A percentile compares a stretch with the other conserved stretches of the same genome.
phyloP scores from a whole-genome alignment of 106 monocot species.

The Acorus calamus region DNA sequence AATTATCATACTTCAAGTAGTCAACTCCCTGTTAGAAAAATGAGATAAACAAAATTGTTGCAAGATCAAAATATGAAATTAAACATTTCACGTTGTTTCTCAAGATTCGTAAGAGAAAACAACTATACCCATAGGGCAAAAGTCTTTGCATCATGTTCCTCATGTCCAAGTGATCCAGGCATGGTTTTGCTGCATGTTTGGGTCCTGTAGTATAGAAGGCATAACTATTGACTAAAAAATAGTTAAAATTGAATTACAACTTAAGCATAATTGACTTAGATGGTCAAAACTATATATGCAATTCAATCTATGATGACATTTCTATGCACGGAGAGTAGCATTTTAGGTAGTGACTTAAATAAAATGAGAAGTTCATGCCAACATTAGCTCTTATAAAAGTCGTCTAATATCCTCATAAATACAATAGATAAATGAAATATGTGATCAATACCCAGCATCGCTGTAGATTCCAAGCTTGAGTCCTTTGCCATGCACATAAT shows the following conservation, averaged over 20 bases:
- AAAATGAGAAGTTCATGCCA: not conserved
- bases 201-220: constrained; percentile 21
- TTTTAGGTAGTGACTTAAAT: not conserved
- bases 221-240: no score
- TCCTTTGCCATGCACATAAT: constrained; percentile 74
- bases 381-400: no score
- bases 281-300: no score
- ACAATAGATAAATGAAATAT: not conserved
- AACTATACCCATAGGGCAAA: constrained; percentile 68
- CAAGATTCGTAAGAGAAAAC: not conserved
- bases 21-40: no score
- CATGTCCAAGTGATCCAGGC: constrained; percentile 83
- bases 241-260: no score
- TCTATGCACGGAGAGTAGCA: no score
- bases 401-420: no score
- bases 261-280: no score
- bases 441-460: constrained; percentile 65
- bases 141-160: constrained; percentile 78
- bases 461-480: constrained; percentile 81
- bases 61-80: not conserved
- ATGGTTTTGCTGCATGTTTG: constrained; percentile 65
- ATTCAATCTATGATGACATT: no score
- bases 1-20: no score
- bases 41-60: not conserved
- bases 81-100: not conserved